phyloP scores from a whole-genome alignment of 768 basidiomycete species.

The Lenzites betulinus region DNA sequence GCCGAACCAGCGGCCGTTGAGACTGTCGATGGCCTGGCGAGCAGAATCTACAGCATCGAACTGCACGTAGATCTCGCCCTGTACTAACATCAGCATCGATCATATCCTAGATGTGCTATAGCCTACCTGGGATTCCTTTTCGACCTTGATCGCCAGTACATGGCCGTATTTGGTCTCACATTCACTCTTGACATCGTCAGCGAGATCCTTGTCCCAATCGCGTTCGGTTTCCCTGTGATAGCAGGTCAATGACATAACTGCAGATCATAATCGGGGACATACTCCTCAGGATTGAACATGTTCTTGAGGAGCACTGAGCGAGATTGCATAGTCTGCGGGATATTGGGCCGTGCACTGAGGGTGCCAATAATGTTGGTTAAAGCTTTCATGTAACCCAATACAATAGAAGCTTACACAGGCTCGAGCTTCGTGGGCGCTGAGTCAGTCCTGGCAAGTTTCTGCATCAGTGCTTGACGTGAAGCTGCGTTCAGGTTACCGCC shows the following conservation, averaged over 20 bases:
- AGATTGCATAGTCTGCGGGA: conserved; percentile 87
- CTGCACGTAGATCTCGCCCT: conserved; percentile 98
- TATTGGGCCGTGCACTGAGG: conserved; percentile 69
- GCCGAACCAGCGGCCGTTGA: conserved; percentile 97
- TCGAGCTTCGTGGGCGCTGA: conserved; percentile 56
- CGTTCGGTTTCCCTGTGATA: conserved; percentile 82
- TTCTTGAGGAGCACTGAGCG: conserved; percentile 87
- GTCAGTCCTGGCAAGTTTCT: conserved; percentile 98
- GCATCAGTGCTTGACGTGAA: conserved; percentile 99
- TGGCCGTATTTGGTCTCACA: conserved; percentile 88
- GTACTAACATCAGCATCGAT: conserved; percentile 7
- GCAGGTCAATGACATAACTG: conserved; percentile 2
- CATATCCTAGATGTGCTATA: background rate
- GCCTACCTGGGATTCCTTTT: conserved; percentile 88
- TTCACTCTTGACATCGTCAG: conserved; percentile 95
- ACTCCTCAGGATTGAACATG: conserved; percentile 78
- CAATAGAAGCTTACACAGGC: conserved; percentile 54
- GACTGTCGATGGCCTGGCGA: conserved; percentile 80
- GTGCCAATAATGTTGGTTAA: conserved; percentile 15
- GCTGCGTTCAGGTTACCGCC: conserved; percentile 98
- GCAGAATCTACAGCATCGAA: conserved; percentile 80
- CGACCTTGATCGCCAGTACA: conserved; percentile 87
- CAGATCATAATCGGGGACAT: background rate
- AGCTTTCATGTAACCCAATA: background rate
- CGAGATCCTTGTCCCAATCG: conserved; percentile 96